A percentile compares a stretch with the other conserved stretches of the same genome.
These are phyloP conservation scores for Chenopodium formosanum DNA, from an alignment of 148 eudicot species.

Conservation along the genomic window DNA sequence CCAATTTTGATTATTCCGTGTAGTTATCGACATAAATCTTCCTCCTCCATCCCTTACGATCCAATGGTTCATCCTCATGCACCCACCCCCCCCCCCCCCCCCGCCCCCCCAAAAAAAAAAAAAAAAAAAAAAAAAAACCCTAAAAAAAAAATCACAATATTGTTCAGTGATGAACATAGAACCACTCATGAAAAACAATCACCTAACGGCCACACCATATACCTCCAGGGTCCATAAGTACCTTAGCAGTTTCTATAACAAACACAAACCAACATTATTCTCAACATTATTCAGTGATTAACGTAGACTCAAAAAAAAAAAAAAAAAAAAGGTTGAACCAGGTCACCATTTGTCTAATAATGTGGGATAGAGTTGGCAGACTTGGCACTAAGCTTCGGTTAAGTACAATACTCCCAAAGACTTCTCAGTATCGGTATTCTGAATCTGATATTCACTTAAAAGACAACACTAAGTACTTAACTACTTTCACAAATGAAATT, in stretches of 20 bases:
- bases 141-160: too few relatives aligned
- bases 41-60: too few relatives aligned
- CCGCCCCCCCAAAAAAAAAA: neutral
- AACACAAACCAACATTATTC: neutral
- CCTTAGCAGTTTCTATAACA: neutral
- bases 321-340: neutral
- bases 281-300: neutral
- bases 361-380: neutral
- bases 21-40: too few relatives aligned
- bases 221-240: neutral
- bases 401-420: neutral
- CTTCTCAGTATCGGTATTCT: neutral
- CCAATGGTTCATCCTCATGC: too few relatives aligned
- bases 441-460: neutral
- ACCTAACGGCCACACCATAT: neutral
- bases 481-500: neutral
- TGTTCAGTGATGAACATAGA: too few relatives aligned
- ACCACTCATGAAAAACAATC: neutral
- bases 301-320: neutral
- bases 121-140: neutral
- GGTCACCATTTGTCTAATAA: neutral
- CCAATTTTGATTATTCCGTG: too few relatives aligned
- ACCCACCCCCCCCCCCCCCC: neutral
- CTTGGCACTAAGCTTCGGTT: neutral
- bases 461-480: neutral